Evolutionary conservation across 805 yeast genomes (phyloP), one percentile per base, ranked within the genome.

Genomic region (Ogataea trehaloabstinens): DNA sequence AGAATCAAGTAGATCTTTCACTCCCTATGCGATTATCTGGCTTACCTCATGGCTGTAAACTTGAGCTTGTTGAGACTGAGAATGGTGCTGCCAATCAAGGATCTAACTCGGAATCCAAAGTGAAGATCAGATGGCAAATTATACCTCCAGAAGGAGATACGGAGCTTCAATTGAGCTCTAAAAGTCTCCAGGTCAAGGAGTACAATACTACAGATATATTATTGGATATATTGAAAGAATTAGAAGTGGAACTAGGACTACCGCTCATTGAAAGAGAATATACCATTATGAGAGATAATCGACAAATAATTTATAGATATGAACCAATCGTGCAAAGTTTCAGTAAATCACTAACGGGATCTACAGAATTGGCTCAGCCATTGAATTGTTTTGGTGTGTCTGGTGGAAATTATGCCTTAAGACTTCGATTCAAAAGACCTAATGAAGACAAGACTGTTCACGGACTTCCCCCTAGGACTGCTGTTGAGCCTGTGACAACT

Each of bases 11-110:
- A 16, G 64, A 71, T 4, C 45, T 63, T 12, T 62, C 68, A 24
- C 41, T 73, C 24, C 78, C 79, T 1, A 52, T 68, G 43, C 58
- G 78, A 41, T 49, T 73, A 13, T 48, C 68, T 12, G 67, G 68
- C 36, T 45, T 74, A 15, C 72, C 77, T 2, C 55, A 63, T 5
- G 78, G 78, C 10, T 68, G 65, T 13, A 73, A 69, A 31, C 39
- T 74, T 24, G 54, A 55, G 6, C 44, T 72, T 30, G 35, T 31
- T 3, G 40, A 37, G 20, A 22, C 29, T 13, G 31, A 39, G 4
- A 32, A 24, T 4, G 28, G 24, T 7, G 4, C 25, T 18, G 17
- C 36, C 6, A 33, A 27, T 13, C 7, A 36, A 12, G 34, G 37
- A 2, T 38, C 48, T 6, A 33, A 24, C 13, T 6, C 38, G 15